Evolutionary conservation across 176 grass and related monocot genomes (phyloP), one percentile per base, ranked within the genome.

Genomic region (Musa acuminata): DNA sequence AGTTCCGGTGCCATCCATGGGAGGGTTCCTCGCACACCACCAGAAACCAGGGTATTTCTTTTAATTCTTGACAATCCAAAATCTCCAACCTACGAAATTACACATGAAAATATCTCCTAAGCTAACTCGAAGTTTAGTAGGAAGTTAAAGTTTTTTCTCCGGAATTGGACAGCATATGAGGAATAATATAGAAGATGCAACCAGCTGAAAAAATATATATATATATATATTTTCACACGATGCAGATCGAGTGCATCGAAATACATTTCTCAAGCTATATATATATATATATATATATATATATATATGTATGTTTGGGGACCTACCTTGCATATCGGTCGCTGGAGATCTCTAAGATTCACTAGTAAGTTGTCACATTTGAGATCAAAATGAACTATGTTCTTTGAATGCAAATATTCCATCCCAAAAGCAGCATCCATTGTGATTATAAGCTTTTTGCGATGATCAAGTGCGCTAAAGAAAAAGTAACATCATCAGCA

Each of bases 1-100:
- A 99, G 60, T 71, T 99, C 95, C n/a, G 90, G 95, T 67, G 95
- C 95, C 90, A 99, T 99, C 95, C 95, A 99, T 20, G 95, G 95
- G 82, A 99, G 88, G 52, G 95, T 99, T 64, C 95, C 95, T 17
- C 95, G 90, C 70, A 99, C 95, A 72, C 95, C 95, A 71, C 95
- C 95, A 77, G 95, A 99, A 70, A 99, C 95, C 73, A 99, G 81
- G 51, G 95, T 99, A 72, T 99, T 99, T 48, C 86, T 84, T 78
- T 99, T 99, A 82, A 99, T 99, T 83, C 95, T 94, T 75, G 95
- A 99, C 54, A 99, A 91, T 51, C 95, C 95, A 20, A 99, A 99
- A 77, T 99, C 95, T 53, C 95, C 90, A 82, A 99, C 95, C 95
- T 99, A 81, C 73, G 3, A 82, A 22, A 22, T 22, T 22, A 22